Conservation (phyloP, 1,284 basidiomycete species). For the Marasmius fiardii region DNA sequence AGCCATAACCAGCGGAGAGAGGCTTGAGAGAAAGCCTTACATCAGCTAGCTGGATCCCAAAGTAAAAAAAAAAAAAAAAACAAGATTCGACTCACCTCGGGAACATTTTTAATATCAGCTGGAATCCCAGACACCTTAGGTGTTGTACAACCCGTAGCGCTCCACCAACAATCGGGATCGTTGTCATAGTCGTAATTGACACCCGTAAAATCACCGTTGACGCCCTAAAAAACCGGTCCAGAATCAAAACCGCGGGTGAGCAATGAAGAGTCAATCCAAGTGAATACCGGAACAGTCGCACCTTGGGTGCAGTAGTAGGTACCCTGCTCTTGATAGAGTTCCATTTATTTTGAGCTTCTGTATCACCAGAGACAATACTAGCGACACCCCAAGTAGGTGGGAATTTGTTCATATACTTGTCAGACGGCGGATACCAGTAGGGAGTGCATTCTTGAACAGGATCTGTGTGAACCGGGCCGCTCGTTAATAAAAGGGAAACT, state of each 20-base stretch:
- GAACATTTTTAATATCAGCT: slow-evolving; percentile 57
- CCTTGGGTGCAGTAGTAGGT: neutral
- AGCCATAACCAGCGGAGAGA: slow-evolving; percentile 57
- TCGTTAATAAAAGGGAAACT: neutral
- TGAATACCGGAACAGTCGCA: too few relatives aligned
- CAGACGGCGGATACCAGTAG: neutral
- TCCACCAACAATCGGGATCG: slow-evolving; percentile 55
- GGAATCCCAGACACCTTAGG: slow-evolving; percentile 41
- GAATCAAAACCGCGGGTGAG: too few relatives aligned
- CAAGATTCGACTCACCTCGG: slow-evolving; percentile 40
- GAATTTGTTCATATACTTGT: neutral
- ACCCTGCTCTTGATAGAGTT: neutral
- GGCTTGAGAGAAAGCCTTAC: slow-evolving; percentile 35
- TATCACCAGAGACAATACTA: neutral
- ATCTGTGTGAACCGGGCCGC: neutral
- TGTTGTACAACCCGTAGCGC: slow-evolving; percentile 53
- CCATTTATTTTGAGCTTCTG: neutral
- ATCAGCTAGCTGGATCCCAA: neutral
- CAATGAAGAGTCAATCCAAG: neutral
- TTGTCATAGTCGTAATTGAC: slow-evolving; percentile 21
- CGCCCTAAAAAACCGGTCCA: neutral
- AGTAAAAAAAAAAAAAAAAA: neutral
- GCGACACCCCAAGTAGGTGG: neutral
- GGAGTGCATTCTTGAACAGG: neutral
- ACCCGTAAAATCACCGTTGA: neutral